Evolutionary conservation across 2,329 filamentous ascomycete genomes (phyloP), one percentile per base, ranked within the genome.

Genomic region (Colletotrichum somersetense): DNA sequence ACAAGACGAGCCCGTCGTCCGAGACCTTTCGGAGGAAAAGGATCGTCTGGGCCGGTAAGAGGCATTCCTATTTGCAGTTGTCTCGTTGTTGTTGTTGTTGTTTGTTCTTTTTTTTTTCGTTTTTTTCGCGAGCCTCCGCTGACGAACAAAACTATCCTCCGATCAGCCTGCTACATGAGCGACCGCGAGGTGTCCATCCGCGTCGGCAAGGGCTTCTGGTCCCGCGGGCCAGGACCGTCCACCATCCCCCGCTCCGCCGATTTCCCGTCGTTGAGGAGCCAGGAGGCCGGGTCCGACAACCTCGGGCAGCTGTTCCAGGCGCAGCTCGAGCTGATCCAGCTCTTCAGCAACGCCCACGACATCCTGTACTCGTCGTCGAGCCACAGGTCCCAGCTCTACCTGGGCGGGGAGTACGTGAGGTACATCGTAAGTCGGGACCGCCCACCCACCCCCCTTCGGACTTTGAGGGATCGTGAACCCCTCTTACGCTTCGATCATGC

Each of bases 301-400:
- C 89, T 91, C 74, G 90, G 90, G 0, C 87, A 89, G 62, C 89
- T 93, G 12, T 92, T 93, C 75, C 91, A 93, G 75, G 91, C 92
- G 0, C 92, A 90, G 33, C 81, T 94, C 8, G 92, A 93, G 75
- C 82, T 93, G 33, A 93, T 91, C 0, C 89, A 93, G 75, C 84
- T 94, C 1, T 93, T 93, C 77, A 91, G 90, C 26, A 93, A 93
- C 75, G 91, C 93, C 0, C 91, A 93, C 69, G 91, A 93, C 76
- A 89, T 93, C 0, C 81, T 94, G 1, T 94, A 93, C 78, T 92
- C 91, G 0, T 92, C 91, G 8, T 91, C 91, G 63, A 89, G 89
- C 23, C 90, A 91, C 53, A 91, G 90, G 67, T 91, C 91, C 77
- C 89, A 93, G 69, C 88, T 91, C 73, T 92, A 93, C 81, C 83